Evolutionary conservation across 257 asterid genomes (phyloP), one percentile per base, ranked within the genome.

Genomic region (Forsythia suspensa): DNA sequence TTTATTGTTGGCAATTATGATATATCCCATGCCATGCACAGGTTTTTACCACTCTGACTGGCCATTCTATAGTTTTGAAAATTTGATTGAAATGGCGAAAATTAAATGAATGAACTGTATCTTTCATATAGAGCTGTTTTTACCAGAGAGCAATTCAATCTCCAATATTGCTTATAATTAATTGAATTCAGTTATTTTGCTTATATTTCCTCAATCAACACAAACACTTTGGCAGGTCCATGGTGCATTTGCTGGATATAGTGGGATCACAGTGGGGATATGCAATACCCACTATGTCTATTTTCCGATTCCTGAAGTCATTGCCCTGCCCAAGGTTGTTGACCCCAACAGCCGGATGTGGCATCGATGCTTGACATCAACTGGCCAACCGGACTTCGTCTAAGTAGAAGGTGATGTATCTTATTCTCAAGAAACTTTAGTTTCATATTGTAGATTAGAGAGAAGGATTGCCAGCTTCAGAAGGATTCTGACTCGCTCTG

Each of bases 281-380:
- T 95, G 99, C 96, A 93, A 93, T 72, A 93, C 97, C 4, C 99
- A 95, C 67, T 95, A 93, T 66, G 98, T 85, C 59, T 95, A 93
- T 85, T 89, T 95, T 73, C 99, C 99, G 0, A 93, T 95, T 57
- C 94, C 98, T 3, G 94, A 92, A 88, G 99, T 93, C 82, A 95
- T 95, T 36, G 84, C 89, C 52, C 89, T 88, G 79, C 92, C 99
- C 57, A 88, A 84, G 75, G 78, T 87, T 16, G 83, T 95, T 20
- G 96, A 95, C 82, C 97, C 90, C 11, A 95, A 93, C 87, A 95
- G 98, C 82, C 97, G 97, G 4, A 95, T 95, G 99, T 95, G 99
- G 99, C 99, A 95, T 86, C 97, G 99, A 84, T 95, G 99, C 87
- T 87, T 93, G 77, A 95, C 99, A 3, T 95, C 99, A 39, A 95